Percentiles rank a stretch among this genome's conserved stretches.
phyloP scores from a whole-genome alignment of 2,329 filamentous ascomycete genomes.

The Knufia fluminis region DNA sequence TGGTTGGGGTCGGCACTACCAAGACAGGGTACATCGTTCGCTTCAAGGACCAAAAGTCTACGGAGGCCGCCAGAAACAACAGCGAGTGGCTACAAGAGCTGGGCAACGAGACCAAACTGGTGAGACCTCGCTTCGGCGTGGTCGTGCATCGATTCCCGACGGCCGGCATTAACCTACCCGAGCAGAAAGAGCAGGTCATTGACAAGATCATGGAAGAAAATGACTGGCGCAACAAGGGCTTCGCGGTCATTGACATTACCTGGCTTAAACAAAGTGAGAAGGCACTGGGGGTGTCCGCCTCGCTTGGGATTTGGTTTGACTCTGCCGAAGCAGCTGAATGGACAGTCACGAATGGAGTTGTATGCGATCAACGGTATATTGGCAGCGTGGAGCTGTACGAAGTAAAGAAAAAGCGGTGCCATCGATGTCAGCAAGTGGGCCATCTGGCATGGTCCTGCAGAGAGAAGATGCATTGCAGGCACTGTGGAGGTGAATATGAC shows the following conservation, averaged over 20 bases:
- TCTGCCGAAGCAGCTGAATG: slow-evolving; percentile 21
- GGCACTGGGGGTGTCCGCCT: slow-evolving; percentile 19
- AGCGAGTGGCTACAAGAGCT: slow-evolving; percentile 21
- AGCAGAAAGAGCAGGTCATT: slow-evolving; percentile 13
- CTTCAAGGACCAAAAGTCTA: slow-evolving; percentile 19
- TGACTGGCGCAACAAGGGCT: slow-evolving; percentile 15
- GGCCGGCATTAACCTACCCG: slow-evolving; percentile 16
- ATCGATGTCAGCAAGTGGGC: slow-evolving; percentile 21
- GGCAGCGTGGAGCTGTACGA: slow-evolving; percentile 16
- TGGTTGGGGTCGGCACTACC: slow-evolving; percentile 15
- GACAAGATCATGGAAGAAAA: slow-evolving; percentile 19
- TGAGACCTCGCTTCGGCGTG: slow-evolving; percentile 19
- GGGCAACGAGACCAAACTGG: slow-evolving; percentile 20
- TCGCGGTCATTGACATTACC: slow-evolving; percentile 23
- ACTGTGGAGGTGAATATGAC: slow-evolving; percentile 21
- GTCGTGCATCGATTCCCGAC: slow-evolving; percentile 20
- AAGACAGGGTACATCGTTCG: slow-evolving; percentile 23
- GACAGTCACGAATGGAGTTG: slow-evolving; percentile 16
- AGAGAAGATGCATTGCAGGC: slow-evolving; percentile 17
- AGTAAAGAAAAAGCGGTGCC: slow-evolving; percentile 19
- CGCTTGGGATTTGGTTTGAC: slow-evolving; percentile 24
- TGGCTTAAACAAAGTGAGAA: slow-evolving; percentile 22
- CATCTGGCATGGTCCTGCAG: slow-evolving; percentile 24
- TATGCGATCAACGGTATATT: slow-evolving; percentile 21
- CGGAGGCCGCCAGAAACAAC: slow-evolving; percentile 19